These are phyloP conservation scores for Cercospora sojina DNA, from an alignment of 2,329 filamentous ascomycete genomes.

Conservation along the genomic window DNA sequence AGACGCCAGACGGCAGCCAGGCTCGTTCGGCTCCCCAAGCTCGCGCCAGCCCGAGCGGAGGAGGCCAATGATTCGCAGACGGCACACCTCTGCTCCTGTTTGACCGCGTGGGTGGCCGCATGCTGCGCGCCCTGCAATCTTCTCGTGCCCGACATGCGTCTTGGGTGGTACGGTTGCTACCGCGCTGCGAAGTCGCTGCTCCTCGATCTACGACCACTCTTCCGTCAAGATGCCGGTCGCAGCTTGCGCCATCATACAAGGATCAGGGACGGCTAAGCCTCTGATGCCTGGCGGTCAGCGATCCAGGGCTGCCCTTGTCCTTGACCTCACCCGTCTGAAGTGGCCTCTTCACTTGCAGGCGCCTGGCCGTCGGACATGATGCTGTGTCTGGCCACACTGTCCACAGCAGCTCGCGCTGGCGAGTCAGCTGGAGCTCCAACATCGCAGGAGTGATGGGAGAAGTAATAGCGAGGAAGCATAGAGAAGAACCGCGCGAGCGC, in stretches of 20 bases:
- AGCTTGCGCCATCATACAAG: not conserved
- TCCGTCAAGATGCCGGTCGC: not conserved
- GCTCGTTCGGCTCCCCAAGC: slow-evolving; percentile 3
- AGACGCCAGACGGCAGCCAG: not conserved
- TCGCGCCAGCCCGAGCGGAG: slow-evolving; percentile 1
- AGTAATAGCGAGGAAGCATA: not conserved
- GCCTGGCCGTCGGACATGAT: not conserved
- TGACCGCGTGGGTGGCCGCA: not conserved
- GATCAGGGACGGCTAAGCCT: not conserved
- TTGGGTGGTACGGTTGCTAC: not conserved
- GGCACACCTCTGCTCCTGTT: not conserved
- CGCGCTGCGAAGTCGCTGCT: not conserved
- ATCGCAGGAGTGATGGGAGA: not conserved
- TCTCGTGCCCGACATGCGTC: not conserved
- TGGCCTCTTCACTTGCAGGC: not conserved
- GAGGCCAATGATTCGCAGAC: not conserved
- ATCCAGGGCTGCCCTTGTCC: not conserved
- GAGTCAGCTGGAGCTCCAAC: not conserved
- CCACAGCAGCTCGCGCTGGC: not conserved
- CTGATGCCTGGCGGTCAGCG: not conserved
- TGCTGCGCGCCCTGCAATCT: not conserved
- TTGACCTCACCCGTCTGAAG: not conserved
- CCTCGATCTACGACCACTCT: not conserved
- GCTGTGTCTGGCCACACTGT: not conserved
- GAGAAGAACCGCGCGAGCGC: no score